Base-by-base conservation (phyloP, 306 rosid species). In the Fragaria nilgerrensis region DNA sequence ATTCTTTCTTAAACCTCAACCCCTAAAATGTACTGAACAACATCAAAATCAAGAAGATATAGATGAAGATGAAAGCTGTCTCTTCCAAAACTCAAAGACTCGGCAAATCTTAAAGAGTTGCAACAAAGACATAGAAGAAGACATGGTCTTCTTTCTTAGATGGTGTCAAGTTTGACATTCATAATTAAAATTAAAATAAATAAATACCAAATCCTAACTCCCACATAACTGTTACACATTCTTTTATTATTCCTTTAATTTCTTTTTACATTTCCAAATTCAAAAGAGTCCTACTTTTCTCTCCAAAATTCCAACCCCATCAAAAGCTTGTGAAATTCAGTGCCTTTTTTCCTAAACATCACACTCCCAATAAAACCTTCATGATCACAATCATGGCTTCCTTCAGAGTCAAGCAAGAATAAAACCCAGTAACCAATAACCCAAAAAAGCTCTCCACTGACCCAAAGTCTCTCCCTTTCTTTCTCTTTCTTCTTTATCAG, bases 401-500 rank as follows among this genome's bases (percentile, higher is more conserved):
- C 95, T 87, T 88, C 36, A 76, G 81, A 82, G 82, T 83, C 84
- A 90, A 92, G 97, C 86, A 86, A 92, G 87, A 63, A 80, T 85
- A 78, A 78, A 53, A 13, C 56, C 34, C 45, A 43, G 45, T 43
- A 9, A 8, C 45, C 45, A 43, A 43, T 43, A 56, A 12, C 48
- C 39, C 78, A n/a, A 29, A 44, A 25, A 29, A 63, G 75, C 58
- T 78, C 74, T 36, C 67, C 85, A 81, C 78, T 68, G 13, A 68
- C 66, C 63, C 68, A 62, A 85, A 80, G 25, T 74, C 73, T 34
- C 62, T 67, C 29, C 55, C 79, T 75, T 67, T 37, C 32, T 5
- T 37, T 37, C 41, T 43, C 9, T 12, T 43, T 43, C 45, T 43
- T 43, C 45, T 19, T 17, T 36, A 25, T 2, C 19, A 19, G 9